A percentile compares a stretch with the other conserved stretches of the same genome.
Conservation (phyloP, 1,139 yeast species). For the Chernovozyma sophiae-reginae region DNA sequence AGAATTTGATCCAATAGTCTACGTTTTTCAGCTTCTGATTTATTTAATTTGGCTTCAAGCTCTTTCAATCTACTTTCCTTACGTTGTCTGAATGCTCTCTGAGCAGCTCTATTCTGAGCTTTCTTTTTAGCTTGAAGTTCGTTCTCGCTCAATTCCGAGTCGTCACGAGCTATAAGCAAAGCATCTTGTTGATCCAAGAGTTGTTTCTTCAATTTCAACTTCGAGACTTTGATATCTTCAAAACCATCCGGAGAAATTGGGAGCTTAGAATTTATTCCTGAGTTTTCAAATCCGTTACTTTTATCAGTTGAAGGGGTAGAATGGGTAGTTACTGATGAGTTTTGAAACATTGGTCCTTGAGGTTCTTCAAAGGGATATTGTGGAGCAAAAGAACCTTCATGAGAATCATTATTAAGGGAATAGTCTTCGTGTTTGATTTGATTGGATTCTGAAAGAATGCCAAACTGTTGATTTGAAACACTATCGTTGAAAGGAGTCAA, state of each 20-base stretch:
- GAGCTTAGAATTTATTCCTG: not conserved
- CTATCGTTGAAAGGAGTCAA: not conserved
- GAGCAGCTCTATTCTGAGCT: conserved; percentile 88
- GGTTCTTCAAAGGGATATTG: too few species aligned
- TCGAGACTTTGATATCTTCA: not conserved
- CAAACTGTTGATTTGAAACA: not conserved
- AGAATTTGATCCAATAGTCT: conserved; percentile 40
- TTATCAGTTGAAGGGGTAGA: not conserved
- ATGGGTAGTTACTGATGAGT: not conserved
- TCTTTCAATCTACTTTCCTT: conserved; percentile 72
- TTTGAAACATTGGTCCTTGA: too few species aligned
- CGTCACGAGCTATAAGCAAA: conserved; percentile 35
- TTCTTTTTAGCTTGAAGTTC: conserved; percentile 56
- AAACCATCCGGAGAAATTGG: not conserved
- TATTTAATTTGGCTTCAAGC: conserved; percentile 54
- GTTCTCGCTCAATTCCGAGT: conserved; percentile 41
- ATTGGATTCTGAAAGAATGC: too few species aligned
- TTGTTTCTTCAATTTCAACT: conserved; percentile 17
- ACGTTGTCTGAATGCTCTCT: conserved; percentile 83
- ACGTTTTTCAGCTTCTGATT: conserved; percentile 58
- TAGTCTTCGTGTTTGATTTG: too few species aligned
- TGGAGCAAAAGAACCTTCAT: too few species aligned
- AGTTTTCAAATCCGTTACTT: not conserved
- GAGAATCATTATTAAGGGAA: not conserved
- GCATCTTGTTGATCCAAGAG: conserved; percentile 37